phyloP scores from a whole-genome alignment of 2,329 filamentous ascomycete species.

The Cordyceps militaris region DNA sequence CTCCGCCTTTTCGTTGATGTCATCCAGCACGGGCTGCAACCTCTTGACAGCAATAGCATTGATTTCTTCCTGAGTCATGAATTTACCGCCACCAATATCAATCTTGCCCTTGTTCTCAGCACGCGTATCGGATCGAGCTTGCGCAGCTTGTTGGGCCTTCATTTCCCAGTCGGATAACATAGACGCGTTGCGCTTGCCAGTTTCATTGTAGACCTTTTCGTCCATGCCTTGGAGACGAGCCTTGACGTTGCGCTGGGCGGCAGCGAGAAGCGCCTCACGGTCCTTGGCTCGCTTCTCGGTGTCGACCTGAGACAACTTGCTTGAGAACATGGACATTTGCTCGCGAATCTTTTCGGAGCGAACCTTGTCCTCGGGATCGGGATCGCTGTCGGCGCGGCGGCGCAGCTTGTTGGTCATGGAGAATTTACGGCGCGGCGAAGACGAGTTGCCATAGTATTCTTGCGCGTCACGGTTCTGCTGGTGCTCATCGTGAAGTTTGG shows the following conservation, averaged over 20 bases:
- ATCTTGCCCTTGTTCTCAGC: constrained; percentile 48
- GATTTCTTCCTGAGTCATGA: constrained; percentile 70
- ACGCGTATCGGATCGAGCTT: constrained; percentile 56
- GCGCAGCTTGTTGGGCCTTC: constrained; percentile 64
- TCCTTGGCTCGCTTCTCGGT: constrained; percentile 68
- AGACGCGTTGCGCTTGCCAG: constrained; percentile 63
- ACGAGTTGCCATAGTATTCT: constrained; percentile 65
- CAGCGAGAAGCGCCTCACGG: constrained; percentile 65
- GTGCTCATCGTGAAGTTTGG: constrained; percentile 70
- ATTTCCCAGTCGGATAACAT: constrained; percentile 71
- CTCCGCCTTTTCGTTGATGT: constrained; percentile 74
- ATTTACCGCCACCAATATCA: constrained; percentile 73
- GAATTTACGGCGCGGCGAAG: constrained; percentile 36
- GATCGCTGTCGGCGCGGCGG: constrained; percentile 55
- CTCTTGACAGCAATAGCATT: constrained; percentile 70
- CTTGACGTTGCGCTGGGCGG: constrained; percentile 80
- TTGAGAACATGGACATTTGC: constrained; percentile 74
- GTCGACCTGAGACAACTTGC: constrained; percentile 60
- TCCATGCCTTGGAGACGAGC: constrained; percentile 74
- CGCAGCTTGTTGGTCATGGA: constrained; percentile 49
- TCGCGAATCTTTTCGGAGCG: constrained; percentile 65
- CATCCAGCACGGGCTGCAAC: constrained; percentile 76
- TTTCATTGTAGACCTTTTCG: constrained; percentile 68
- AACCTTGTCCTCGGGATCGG: constrained; percentile 56
- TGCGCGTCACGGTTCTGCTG: constrained; percentile 57